Conservation (phyloP, 352 stramenopile species). For the Pythium phragmiticola region DNA sequence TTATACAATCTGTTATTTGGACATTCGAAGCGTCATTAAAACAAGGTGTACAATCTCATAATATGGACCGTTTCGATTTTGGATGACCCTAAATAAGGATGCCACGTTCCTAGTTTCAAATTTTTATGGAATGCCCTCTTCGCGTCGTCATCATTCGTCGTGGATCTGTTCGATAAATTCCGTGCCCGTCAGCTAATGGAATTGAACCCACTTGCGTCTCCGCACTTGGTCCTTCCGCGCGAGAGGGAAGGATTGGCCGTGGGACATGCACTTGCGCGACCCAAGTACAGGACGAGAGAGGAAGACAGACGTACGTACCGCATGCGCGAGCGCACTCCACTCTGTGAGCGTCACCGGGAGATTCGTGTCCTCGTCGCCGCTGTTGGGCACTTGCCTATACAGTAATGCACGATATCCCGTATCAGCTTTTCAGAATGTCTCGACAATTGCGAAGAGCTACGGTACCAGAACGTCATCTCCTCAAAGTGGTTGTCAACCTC, state of each 20-base stretch:
- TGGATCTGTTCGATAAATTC: conserved; percentile 22
- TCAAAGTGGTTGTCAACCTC: conserved; percentile 80
- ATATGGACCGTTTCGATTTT: conserved; percentile 14
- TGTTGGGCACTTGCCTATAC: conserved; percentile 53
- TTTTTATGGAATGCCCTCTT: background rate
- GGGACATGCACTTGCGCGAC: conserved; percentile 19
- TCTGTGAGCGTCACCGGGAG: conserved; percentile 50
- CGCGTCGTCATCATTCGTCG: conserved; percentile 8
- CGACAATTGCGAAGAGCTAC: conserved; percentile 12
- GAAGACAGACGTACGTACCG: conserved; percentile 29
- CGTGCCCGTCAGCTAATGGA: background rate
- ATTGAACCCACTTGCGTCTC: conserved; percentile 10
- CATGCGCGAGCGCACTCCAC: conserved; percentile 53
- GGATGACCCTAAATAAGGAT: conserved; percentile 19
- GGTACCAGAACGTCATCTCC: conserved; percentile 64
- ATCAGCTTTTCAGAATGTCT: conserved; percentile 6
- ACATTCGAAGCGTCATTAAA: conserved; percentile 2
- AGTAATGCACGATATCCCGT: background rate
- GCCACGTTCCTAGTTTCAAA: conserved; percentile 6
- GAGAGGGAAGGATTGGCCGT: background rate
- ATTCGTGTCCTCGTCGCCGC: conserved; percentile 49
- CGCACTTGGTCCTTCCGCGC: background rate
- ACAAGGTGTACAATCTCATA: conserved; percentile 19
- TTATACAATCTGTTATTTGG: background rate
- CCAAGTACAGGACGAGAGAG: background rate